These are phyloP conservation scores for Magnolia officinalis DNA, from an alignment of 164 flowering plant species.

Conservation along the genomic window DNA sequence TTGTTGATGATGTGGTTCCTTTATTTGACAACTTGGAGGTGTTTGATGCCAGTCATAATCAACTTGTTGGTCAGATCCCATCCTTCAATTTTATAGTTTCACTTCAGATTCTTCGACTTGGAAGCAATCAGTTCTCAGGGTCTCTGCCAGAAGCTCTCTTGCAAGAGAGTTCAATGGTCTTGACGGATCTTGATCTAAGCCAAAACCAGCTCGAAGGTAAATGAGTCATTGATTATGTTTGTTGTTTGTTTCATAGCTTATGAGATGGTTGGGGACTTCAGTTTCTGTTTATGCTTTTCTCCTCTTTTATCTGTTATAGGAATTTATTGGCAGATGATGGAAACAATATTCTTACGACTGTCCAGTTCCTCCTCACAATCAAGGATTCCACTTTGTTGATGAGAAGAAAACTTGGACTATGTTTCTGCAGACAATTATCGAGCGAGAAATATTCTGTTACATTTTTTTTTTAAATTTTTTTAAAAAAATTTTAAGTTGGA, in stretches of 20 bases:
- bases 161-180: conserved; percentile 57
- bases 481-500: background rate
- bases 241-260: background rate
- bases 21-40: conserved; percentile 61
- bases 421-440: background rate
- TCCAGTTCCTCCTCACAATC: background rate
- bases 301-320: background rate
- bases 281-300: background rate
- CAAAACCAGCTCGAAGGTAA: conserved; percentile 63
- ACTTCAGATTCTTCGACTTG: conserved; percentile 52
- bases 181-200: conserved; percentile 72
- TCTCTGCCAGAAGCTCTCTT: conserved; percentile 56
- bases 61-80: conserved; percentile 48
- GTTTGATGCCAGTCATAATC: conserved; percentile 67
- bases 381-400: background rate
- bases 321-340: background rate
- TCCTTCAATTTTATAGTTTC: conserved; percentile 53
- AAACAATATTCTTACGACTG: background rate
- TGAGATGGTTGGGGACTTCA: background rate
- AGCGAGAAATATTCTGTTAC: background rate
- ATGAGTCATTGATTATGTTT: background rate
- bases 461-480: background rate
- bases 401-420: background rate
- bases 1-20: conserved; percentile 61
- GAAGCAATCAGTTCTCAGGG: conserved; percentile 52